Evolutionary conservation across 352 stramenopile species (phyloP).

Genomic region (Globisporangium perplexum): DNA sequence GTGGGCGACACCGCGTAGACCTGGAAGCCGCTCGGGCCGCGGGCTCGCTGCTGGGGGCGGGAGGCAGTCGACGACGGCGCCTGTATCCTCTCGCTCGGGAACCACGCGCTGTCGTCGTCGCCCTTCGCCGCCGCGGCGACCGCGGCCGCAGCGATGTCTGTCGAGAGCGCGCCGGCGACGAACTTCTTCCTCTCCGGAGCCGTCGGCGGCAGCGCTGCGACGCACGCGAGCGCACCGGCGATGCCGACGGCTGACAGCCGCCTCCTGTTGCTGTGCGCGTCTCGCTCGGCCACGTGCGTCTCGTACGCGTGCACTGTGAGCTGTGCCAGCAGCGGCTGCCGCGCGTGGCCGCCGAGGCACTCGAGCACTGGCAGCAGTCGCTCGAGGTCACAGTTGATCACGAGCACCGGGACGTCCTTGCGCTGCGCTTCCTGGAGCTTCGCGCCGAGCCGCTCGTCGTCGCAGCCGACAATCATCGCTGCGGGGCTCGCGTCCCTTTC

Average conservation of each 20-base stretch:
- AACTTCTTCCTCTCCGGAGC: slow-evolving; percentile 13
- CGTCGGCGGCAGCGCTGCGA: too few species aligned
- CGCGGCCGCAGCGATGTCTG: slow-evolving; percentile 6
- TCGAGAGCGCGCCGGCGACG: slow-evolving; percentile 5
- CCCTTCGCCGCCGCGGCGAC: neutral
- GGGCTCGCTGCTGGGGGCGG: neutral
- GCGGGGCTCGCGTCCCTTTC: slow-evolving; percentile 14
- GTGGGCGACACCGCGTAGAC: slow-evolving; percentile 33
- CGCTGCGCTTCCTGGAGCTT: slow-evolving; percentile 29
- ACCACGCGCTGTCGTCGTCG: slow-evolving; percentile 1
- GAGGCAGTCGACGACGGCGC: neutral
- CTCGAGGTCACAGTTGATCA: slow-evolving; percentile 36
- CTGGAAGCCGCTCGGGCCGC: slow-evolving; percentile 26
- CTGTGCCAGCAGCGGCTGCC: slow-evolving; percentile 17
- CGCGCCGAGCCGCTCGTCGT: slow-evolving; percentile 16
- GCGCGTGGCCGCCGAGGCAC: slow-evolving; percentile 4
- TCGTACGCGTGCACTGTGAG: slow-evolving; percentile 7
- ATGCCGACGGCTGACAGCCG: neutral
- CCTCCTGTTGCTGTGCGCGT: slow-evolving; percentile 1
- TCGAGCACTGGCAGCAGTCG: slow-evolving; percentile 16
- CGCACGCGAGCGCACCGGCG: neutral
- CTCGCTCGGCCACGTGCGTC: neutral
- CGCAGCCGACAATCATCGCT: slow-evolving; percentile 27
- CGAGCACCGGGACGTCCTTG: slow-evolving; percentile 19
- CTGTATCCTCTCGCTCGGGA: neutral